Evolutionary conservation across 164 flowering plant genomes (phyloP), one percentile per base, ranked within the genome.

Genomic region (Tinospora cordifolia): DNA sequence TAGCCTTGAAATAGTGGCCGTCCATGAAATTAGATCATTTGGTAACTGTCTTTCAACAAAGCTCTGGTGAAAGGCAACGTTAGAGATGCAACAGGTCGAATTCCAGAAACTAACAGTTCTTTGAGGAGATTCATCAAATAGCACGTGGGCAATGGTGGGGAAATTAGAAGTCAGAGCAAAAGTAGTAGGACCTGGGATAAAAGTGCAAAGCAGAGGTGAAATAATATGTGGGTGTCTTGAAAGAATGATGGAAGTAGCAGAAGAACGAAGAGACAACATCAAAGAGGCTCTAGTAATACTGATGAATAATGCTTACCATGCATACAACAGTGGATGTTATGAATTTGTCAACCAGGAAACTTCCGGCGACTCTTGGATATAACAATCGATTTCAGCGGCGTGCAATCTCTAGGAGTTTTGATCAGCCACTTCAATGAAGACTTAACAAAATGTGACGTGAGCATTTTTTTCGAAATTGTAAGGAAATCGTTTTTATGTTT

Each of bases 1-100:
- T 67, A 82, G 74, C 40, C 68, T 66, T n/a, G 87, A 83, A 14
- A 83, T 76, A 44, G 72, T 72, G 5, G 83, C 75, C 3, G 84
- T 78, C 84, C 88, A 81, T 38, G 76, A 74, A n/a, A 72, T 41
- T 4, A 80, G 46, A 24, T 71, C 69, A 44, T 60, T 58, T 8
- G 81, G 73, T 74, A 72, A 75, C 62, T 73, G 73, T 34, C 30
- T 24, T 65, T 41, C 27, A 41, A 74, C 68, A 54, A 54, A 25
- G 1, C 70, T 41, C 30, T 62, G 41, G 40, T 46, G 38, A 27
- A 51, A 59, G 68, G 59, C 74, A 27, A 19, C 26, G 65, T 47
- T 38, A 57, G 54, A 62, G 15, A 49, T 66, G 14, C 67, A 14
- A n/a, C 6, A 24, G 34, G n/a, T 30, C 8, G 65, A 69, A 58